These are phyloP conservation scores for Setaria viridis DNA, from an alignment of 202 grass and related monocot species.

Conservation along the genomic window DNA sequence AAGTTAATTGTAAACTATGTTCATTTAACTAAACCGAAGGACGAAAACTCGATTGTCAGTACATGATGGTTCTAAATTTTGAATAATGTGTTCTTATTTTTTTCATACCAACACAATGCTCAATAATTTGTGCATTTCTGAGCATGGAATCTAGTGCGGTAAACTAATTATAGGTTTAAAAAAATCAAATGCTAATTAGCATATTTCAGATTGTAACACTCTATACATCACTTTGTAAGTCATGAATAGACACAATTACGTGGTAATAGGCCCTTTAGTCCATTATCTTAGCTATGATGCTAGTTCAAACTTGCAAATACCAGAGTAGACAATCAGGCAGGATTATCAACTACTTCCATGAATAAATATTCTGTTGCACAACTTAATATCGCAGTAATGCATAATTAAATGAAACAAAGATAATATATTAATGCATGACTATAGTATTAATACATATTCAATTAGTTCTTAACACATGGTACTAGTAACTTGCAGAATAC, in stretches of 20 bases:
- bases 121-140: conserved; percentile 13
- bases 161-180: neutral
- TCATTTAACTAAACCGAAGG: neutral
- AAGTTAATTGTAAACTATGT: neutral
- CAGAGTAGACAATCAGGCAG: neutral
- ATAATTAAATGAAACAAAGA: conserved; percentile 31
- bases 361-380: conserved; percentile 19
- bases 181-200: neutral
- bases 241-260: conserved; percentile 7
- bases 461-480: conserved; percentile 3
- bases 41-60: neutral
- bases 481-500: conserved; percentile 26
- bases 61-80: conserved; percentile 35
- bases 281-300: neutral
- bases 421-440: neutral
- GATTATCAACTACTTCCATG: conserved; percentile 25
- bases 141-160: conserved; percentile 16
- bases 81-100: conserved; percentile 3
- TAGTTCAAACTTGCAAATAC: conserved; percentile 31
- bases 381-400: conserved; percentile 27
- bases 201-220: conserved; percentile 14
- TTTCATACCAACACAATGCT: neutral
- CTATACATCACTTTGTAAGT: neutral
- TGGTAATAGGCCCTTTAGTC: conserved; percentile 7
- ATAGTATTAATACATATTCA: neutral